phyloP scores from a whole-genome alignment of 192 early-diverging fungal species.

The Podila epigama region DNA sequence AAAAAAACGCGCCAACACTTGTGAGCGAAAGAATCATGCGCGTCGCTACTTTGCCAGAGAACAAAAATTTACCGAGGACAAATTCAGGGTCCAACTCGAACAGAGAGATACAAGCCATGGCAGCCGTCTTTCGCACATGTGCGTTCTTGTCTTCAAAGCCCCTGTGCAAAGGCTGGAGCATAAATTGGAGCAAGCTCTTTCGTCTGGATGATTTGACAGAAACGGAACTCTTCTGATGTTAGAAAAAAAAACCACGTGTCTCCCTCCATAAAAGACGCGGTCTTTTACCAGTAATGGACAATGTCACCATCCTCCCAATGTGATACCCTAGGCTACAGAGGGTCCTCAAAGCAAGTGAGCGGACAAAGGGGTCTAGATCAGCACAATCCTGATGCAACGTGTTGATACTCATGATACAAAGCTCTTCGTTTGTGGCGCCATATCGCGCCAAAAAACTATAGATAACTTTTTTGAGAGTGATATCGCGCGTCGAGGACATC shows the following conservation, averaged over 20 bases:
- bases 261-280: background rate
- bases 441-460: slow-evolving; percentile 43
- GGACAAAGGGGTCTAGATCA: slow-evolving; percentile 42
- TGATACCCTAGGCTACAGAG: slow-evolving; percentile 49
- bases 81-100: slow-evolving; percentile 44
- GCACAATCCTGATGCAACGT: slow-evolving; percentile 50
- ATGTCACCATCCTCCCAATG: too few relatives aligned
- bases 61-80: slow-evolving; percentile 41
- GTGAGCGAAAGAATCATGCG: background rate
- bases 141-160: slow-evolving; percentile 49
- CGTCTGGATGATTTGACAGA: background rate
- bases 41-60: background rate
- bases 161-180: slow-evolving; percentile 40
- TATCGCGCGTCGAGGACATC: slow-evolving; percentile 50
- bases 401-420: slow-evolving; percentile 49
- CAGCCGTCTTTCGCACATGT: slow-evolving; percentile 51
- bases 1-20: background rate
- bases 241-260: background rate
- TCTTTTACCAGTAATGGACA: too few relatives aligned
- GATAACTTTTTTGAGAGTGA: slow-evolving; percentile 39
- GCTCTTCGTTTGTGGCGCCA: slow-evolving; percentile 38
- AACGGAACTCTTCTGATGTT: background rate
- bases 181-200: slow-evolving; percentile 34
- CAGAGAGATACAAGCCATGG: slow-evolving; percentile 42
- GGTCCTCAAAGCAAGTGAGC: slow-evolving; percentile 48